These are phyloP conservation scores for Nakazawaea ambrosiae DNA, from an alignment of 805 yeast species.

Conservation along the genomic window DNA sequence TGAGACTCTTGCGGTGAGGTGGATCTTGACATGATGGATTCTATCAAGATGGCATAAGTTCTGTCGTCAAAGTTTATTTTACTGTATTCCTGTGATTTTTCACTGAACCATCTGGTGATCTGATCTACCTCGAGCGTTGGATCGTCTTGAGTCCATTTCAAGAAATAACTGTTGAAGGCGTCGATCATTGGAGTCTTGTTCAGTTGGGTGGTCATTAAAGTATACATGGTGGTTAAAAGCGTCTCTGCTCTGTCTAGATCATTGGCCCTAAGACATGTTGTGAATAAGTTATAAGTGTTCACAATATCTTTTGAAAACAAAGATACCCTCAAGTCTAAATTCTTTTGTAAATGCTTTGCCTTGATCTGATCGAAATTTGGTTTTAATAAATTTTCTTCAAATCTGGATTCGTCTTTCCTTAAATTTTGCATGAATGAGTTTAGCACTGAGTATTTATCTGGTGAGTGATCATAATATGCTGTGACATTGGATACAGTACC, in stretches of 20 bases:
- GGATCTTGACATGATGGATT: slow-evolving; percentile 22
- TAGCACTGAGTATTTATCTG: not conserved
- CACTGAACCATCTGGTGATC: slow-evolving; percentile 34
- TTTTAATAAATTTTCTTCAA: no score
- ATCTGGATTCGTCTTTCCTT: not conserved
- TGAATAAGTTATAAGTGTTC: slow-evolving; percentile 70
- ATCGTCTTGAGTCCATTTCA: slow-evolving; percentile 31
- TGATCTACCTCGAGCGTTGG: slow-evolving; percentile 30
- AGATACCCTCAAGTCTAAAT: slow-evolving; percentile 1
- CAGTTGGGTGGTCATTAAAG: slow-evolving; percentile 14
- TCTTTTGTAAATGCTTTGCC: not conserved
- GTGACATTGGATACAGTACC: not conserved
- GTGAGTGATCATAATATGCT: not conserved
- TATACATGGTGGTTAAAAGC: slow-evolving; percentile 55
- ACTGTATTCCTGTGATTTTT: slow-evolving; percentile 24
- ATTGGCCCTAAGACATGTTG: slow-evolving; percentile 64
- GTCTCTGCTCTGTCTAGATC: slow-evolving; percentile 66
- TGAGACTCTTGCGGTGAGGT: not conserved
- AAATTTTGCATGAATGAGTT: slow-evolving; percentile 2
- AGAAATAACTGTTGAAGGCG: slow-evolving; percentile 9
- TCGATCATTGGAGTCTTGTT: slow-evolving; percentile 10
- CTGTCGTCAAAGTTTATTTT: slow-evolving; percentile 40
- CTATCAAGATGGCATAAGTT: slow-evolving; percentile 54
- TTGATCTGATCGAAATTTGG: slow-evolving; percentile 4
- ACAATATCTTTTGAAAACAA: slow-evolving; percentile 46